Percentiles rank a stretch among this genome's conserved stretches.
These are phyloP conservation scores for Acmispon strigosus DNA, from an alignment of 306 rosid species.

Conservation along the genomic window DNA sequence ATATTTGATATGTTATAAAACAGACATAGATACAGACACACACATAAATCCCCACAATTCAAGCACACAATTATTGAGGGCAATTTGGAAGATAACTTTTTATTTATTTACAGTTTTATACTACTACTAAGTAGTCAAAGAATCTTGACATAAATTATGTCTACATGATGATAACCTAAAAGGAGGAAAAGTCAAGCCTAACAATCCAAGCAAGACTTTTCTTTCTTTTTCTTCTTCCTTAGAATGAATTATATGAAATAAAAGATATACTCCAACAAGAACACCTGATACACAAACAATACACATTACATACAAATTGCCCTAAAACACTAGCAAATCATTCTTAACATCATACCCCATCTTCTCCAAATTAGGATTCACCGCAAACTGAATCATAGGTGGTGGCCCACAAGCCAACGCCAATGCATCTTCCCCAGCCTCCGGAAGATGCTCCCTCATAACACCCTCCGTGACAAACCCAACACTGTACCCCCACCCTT, in stretches of 20 bases:
- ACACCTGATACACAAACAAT: not conserved
- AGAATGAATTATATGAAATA: not conserved
- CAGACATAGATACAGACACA: too few species aligned
- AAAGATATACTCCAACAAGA: not conserved
- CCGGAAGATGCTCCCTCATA: conserved; percentile 58
- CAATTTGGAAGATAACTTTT: not conserved
- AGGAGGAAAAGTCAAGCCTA: not conserved
- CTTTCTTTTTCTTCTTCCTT: not conserved
- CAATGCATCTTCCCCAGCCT: conserved; percentile 38
- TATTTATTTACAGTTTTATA: not conserved
- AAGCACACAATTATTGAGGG: too few species aligned
- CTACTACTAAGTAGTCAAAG: not conserved
- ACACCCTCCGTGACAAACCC: conserved; percentile 62
- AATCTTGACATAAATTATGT: not conserved
- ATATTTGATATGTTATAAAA: too few species aligned
- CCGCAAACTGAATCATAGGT: conserved; percentile 78
- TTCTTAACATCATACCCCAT: conserved; percentile 63
- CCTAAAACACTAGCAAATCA: conserved; percentile 51
- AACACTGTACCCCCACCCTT: conserved; percentile 71
- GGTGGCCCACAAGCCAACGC: conserved; percentile 87
- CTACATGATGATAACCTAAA: not conserved
- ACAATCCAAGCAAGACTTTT: not conserved
- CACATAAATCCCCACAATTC: too few species aligned
- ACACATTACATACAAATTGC: not conserved
- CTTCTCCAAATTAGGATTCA: conserved; percentile 71